Evolutionary conservation across 1,284 basidiomycete species (phyloP), one percentile per base, ranked within the genome.

Genomic region (Ceratobasidium papillatum): DNA sequence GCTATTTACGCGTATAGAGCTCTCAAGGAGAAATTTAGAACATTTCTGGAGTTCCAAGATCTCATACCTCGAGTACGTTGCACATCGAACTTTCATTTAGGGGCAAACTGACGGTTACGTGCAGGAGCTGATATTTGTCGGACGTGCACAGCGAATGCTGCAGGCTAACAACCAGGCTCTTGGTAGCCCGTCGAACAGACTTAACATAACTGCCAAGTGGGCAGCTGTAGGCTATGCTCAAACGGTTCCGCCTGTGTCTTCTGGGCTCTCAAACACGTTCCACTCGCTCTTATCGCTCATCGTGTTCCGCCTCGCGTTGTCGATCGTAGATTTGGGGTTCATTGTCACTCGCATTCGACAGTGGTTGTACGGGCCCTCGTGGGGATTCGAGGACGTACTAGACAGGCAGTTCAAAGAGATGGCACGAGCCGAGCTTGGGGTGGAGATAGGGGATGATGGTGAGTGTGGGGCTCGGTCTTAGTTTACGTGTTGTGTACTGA

Each of bases 91-190:
- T 14, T 3, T 27, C 27, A 22, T 36, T 1, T 30, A 61, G n/a
- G 7, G 19, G 1, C 11, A 51, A 30, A 14, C 8, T 68, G 0
- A 34, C 34, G n/a, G 12, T 45, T 25, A 34, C 27, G 27, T 25
- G 14, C 76, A 83, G 81, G 83, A 85, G 75, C 78, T 86, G 62
- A 85, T 86, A 77, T 85, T 87, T 76, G 76, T 86, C 25, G 81
- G 82, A 0, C 78, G 85, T 30, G 83, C 83, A 77, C 84, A 85
- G 78, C 79, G 85, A 61, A 86, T 87, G 84, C 82, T 85, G 75
- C 86, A 87, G 75, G 83, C 83, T 14, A 80, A 80, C 75, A 79
- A 80, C 66, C 79, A 84, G 76, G 77, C 80, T 1, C 80, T 87
- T 17, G 86, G 86, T 25, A 84, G 83, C 12, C 85, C 85, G 0